These are phyloP conservation scores for Erysimum cheiranthoides DNA, from an alignment of 345 rosid genomes.

Conservation along the genomic window DNA sequence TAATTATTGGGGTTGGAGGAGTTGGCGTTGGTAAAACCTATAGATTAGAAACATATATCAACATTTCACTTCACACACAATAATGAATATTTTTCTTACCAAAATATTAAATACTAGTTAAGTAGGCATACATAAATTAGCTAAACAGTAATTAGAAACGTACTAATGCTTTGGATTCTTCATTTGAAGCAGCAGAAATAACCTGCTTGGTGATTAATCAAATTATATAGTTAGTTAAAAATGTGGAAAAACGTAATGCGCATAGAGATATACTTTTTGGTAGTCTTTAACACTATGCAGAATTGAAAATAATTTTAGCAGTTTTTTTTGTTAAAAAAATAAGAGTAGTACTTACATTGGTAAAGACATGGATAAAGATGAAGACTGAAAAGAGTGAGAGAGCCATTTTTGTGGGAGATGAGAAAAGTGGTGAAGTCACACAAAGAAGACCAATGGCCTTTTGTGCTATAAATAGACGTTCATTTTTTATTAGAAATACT, in stretches of 20 bases:
- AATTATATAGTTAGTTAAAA: constrained; percentile 21
- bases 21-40: constrained; percentile 39
- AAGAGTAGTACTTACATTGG: constrained; percentile 22
- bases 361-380: background rate
- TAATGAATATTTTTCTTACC: background rate
- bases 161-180: constrained; percentile 36
- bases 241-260: background rate
- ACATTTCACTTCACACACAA: background rate
- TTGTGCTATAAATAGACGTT: constrained; percentile 41
- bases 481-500: background rate
- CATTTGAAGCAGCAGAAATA: constrained; percentile 23
- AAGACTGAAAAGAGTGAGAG: constrained; percentile 34
- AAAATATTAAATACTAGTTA: background rate
- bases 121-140: background rate
- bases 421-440: constrained; percentile 38
- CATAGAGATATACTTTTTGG: background rate
- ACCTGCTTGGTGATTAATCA: constrained; percentile 34
- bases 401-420: constrained; percentile 38
- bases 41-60: constrained; percentile 16
- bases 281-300: background rate
- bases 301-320: background rate
- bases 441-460: constrained; percentile 22
- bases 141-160: constrained; percentile 1
- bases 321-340: background rate
- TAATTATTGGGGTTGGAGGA: constrained; percentile 14